phyloP scores from a whole-genome alignment of 192 early-diverging fungal species.

The Linderina pennispora region DNA sequence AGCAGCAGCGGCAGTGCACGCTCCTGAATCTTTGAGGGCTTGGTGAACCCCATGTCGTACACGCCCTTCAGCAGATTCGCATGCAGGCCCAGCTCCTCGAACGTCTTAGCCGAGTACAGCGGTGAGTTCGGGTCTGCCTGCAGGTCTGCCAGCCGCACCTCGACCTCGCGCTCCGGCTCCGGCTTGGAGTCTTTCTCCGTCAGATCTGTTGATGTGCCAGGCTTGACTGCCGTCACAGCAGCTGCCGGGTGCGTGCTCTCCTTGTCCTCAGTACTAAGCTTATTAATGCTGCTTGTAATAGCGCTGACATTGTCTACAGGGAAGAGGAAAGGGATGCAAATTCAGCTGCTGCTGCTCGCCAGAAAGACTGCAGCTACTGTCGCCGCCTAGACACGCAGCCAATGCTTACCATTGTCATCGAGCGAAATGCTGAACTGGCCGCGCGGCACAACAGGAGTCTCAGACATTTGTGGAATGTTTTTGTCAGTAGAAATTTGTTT shows the following conservation, averaged over 20 bases:
- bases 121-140: slow-evolving; percentile 69
- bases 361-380: background rate
- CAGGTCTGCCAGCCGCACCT: slow-evolving; percentile 55
- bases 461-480: background rate
- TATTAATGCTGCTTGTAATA: slow-evolving; percentile 8
- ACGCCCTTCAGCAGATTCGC: slow-evolving; percentile 84
- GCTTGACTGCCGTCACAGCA: background rate
- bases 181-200: background rate
- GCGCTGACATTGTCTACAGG: slow-evolving; percentile 24
- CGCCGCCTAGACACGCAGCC: too few relatives aligned
- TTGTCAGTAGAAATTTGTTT: background rate
- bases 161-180: slow-evolving; percentile 46
- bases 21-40: slow-evolving; percentile 96
- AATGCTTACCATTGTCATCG: slow-evolving; percentile 16
- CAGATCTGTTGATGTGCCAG: too few relatives aligned
- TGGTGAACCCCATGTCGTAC: slow-evolving; percentile 89
- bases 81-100: slow-evolving; percentile 69
- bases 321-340: background rate
- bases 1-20: slow-evolving; percentile 85
- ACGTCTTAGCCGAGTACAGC: slow-evolving; percentile 74
- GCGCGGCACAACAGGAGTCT: background rate
- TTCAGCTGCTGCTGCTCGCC: background rate
- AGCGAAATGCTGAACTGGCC: slow-evolving; percentile 24
- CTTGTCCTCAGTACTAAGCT: slow-evolving; percentile 7
- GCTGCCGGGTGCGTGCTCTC: background rate